Evolutionary conservation across 2,329 filamentous ascomycete species (phyloP), one percentile per base, ranked within the genome.

Genomic region (Grosmannia clavigera): DNA sequence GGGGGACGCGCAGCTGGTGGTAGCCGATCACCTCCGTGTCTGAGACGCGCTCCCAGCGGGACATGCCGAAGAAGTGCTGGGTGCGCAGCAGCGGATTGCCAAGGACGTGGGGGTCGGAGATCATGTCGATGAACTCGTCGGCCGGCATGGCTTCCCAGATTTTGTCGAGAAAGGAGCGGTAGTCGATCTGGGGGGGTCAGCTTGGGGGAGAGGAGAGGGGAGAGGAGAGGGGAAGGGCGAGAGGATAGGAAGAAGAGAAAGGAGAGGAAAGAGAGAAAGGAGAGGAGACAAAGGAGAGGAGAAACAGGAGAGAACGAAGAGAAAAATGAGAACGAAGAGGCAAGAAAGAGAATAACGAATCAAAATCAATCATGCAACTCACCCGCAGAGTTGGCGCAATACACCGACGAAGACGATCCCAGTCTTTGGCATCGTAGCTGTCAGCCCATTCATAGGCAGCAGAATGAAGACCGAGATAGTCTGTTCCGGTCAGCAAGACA

Each of bases 341-440:
- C 11, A 53, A 5, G 16, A 16, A 1, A 40, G 38, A 40, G 12
- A 40, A 2, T 3, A 38, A 10, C 4, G 12, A 22, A 35, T 19
- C 22, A 22, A 22, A 22, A 22, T 22, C 22, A 11, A 19, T 31
- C 31, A 31, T 31, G 29, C 4, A 22, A 54, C 74, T 58, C 68
- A 78, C 76, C 51, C 73, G 74, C 16, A 83, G 68, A 1, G 79
- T 83, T 1, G 84, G 84, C 3, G 84, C 84, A 65, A 88, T 83
- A 74, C 79, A 81, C 64, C 78, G 80, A 65, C 74, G 68, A 33
- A 86, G 76, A 58, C 81, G 78, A 16, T 76, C 74, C 82, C 83
- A 86, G 72, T 86, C 81, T 72, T 86, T 86, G 70, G 77, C 78
- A 70, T 85, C 82, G 71, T 85, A 85, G 74, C 78, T 82, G 69